phyloP scores from a whole-genome alignment of 139 green algal genomes.

The Volvox reticuliferus region DNA sequence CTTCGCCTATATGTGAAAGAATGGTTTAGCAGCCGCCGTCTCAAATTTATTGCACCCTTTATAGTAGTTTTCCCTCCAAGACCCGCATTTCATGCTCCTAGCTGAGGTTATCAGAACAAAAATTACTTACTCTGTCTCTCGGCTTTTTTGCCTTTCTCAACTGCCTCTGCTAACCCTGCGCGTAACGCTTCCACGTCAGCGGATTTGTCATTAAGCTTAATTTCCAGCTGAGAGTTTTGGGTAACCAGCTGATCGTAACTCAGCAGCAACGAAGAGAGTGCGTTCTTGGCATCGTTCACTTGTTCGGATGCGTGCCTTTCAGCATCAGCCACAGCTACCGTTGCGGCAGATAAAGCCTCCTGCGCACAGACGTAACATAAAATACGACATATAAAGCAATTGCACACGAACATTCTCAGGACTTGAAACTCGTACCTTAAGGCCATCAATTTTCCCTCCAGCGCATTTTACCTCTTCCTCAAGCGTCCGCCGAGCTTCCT shows the following conservation, averaged over 20 bases:
- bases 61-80: too few species aligned
- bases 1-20: background rate
- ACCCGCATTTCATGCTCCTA: too few species aligned
- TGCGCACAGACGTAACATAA: background rate
- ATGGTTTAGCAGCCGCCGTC: background rate
- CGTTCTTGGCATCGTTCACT: background rate
- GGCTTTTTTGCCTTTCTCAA: background rate
- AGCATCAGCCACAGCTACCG: background rate
- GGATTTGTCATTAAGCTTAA: background rate
- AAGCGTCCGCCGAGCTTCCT: background rate
- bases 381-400: background rate
- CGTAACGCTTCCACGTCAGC: conserved; percentile 20
- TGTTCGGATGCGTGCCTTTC: background rate
- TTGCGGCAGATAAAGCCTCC: conserved; percentile 6
- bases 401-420: background rate
- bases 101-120: too few species aligned
- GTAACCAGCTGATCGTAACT: background rate
- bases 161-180: background rate
- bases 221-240: background rate
- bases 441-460: background rate
- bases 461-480: background rate
- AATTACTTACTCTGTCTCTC: conserved; percentile 3
- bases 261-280: background rate
- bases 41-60: too few species aligned
- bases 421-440: background rate